Evolutionary conservation across 2,329 filamentous ascomycete species (phyloP), one percentile per base, ranked within the genome.

Genomic region (Phymatotrichopsis omnivora): DNA sequence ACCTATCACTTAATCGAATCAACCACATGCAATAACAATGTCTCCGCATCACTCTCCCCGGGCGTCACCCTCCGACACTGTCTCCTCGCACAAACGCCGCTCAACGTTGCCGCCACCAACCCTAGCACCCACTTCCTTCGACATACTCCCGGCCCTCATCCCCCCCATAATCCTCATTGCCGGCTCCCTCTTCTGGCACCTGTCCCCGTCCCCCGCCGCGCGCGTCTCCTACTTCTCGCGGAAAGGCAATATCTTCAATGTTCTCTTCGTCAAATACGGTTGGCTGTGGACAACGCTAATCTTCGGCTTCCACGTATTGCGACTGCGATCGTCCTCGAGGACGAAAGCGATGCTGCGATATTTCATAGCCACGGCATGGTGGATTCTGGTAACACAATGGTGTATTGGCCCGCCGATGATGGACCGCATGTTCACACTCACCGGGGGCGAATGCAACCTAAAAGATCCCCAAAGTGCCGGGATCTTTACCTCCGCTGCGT

Each of bases 371-470:
- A 96, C 91, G 7, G 59, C 66, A 1, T 80, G 79, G 65, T 98
- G 91, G 91, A 70, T 85, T 31, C 67, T 85, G 29, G 78, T 91
- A 14, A 98, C 91, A 54, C 91, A 96, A 68, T 96, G 91, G 91
- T 96, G 79, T 64, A 95, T 98, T 59, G 91, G 91, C 0, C 79
- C 91, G 2, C 73, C 86, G 16, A 69, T 98, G 37, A 89, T 96
- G 58, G 91, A 98, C 63, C 80, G 87, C 45, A 77, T 82, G 3
- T 98, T 96, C 63, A 71, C 77, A n/a, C 74, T 85, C 63, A 94
- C 85, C 0, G 91, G 91, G 3, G 91, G 91, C 1, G 75, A 74
- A 59, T 98, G 91, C 62, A 78, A 85, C 60, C 58, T 76, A 11
- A 65, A 66, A 40, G 68, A 70, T 33, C 70, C 1, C 61, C 65